phyloP scores from a whole-genome alignment of 306 rosid species.

The Acacia acuminata region DNA sequence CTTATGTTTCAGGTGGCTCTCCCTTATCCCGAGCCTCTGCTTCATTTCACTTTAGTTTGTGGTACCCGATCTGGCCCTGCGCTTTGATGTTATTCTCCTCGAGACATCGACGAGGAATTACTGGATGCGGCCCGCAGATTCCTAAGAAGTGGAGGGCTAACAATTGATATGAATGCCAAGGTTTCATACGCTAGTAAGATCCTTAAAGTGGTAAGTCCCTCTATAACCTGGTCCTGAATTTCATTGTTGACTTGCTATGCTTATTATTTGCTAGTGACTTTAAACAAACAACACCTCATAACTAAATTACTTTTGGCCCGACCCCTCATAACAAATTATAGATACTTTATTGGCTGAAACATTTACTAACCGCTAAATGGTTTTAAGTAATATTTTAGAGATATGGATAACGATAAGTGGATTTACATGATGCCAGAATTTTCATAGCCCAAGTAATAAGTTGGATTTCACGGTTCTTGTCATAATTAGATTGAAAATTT shows the following conservation, averaged over 20 bases:
- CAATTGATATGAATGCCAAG: constrained; percentile 51
- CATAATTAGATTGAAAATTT: neutral
- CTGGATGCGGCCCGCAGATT: constrained; percentile 61
- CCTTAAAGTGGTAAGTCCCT: constrained; percentile 65
- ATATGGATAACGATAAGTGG: neutral
- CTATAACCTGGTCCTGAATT: neutral
- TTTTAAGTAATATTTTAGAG: neutral
- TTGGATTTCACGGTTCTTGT: neutral
- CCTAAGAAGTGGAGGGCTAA: constrained; percentile 62
- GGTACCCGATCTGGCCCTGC: constrained; percentile 81
- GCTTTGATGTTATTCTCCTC: constrained; percentile 72
- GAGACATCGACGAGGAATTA: constrained; percentile 66
- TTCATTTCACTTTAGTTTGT: constrained; percentile 68
- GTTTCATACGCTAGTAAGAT: constrained; percentile 58
- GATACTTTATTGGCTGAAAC: neutral
- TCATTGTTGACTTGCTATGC: neutral
- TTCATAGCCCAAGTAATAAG: neutral
- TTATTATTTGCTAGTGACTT: neutral
- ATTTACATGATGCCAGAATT: neutral
- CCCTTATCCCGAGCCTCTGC: constrained; percentile 71
- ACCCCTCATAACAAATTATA: too few relatives aligned
- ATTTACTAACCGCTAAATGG: neutral
- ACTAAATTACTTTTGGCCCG: too few relatives aligned
- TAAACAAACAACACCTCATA: neutral
- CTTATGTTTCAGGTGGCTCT: constrained; percentile 55